phyloP scores from a whole-genome alignment of 345 rosid genomes.

The Eucalyptus sp. region DNA sequence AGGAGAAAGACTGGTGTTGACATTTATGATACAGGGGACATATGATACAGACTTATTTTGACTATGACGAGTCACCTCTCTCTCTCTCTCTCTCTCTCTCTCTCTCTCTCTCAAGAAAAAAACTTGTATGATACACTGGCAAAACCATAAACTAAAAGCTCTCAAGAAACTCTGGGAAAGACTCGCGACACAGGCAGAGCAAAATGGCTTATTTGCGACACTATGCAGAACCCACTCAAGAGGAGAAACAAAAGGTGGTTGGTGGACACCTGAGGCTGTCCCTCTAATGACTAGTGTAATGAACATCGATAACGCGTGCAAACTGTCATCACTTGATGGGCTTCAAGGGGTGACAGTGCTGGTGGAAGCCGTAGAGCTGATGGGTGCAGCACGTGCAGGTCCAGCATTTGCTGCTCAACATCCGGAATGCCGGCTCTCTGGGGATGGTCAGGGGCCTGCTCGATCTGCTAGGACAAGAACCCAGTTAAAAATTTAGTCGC shows the following conservation, averaged over 20 bases:
- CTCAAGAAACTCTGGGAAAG: neutral
- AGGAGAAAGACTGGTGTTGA: neutral
- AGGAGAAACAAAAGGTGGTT: neutral
- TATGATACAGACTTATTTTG: neutral
- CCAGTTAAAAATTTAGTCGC: neutral
- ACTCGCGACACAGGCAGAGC: neutral
- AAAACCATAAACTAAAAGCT: neutral
- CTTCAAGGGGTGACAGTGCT: slow-evolving; percentile 28
- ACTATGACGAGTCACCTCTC: neutral
- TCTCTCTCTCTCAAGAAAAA: neutral
- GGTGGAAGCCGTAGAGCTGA: slow-evolving; percentile 29
- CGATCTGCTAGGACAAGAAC: slow-evolving; percentile 32
- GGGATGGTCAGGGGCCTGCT: slow-evolving; percentile 66
- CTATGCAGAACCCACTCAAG: neutral
- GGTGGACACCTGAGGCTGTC: neutral
- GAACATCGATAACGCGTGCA: neutral
- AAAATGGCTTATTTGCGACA: neutral
- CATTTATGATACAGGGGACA: neutral
- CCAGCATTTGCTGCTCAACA: slow-evolving; percentile 45
- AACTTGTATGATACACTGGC: neutral
- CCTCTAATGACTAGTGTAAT: neutral
- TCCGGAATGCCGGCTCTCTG: slow-evolving; percentile 59
- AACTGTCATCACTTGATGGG: neutral
- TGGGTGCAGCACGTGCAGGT: slow-evolving; percentile 25
- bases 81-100: neutral